Base-by-base conservation (phyloP, 176 grass and related monocot species). In the Dendrocalamus sinicus region DNA sequence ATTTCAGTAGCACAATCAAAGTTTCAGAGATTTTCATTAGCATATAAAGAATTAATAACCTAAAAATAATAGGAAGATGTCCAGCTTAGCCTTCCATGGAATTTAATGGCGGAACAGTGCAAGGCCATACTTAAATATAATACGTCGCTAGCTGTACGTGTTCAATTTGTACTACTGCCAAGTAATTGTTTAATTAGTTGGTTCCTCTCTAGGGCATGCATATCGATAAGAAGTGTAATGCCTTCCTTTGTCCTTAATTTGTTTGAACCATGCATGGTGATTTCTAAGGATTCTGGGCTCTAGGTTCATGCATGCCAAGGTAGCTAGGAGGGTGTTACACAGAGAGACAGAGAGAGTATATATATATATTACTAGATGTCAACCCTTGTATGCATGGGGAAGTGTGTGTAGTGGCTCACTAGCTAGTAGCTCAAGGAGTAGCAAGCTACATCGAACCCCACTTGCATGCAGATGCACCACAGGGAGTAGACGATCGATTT, bases 291-390 rank as follows among this genome's bases (percentile, higher is more conserved):
- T 67, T 67, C 14, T 67, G 14, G 66, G 35, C 35, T 68, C 35
- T 68, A 67, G 12, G 19, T 61, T 59, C 75, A 77, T 45, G 45
- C 62, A 67, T 80, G 43, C 62, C 62, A 39, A 80, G 37, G 58
- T 63, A 61, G 39, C 39, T 59, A 43, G 8, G 7, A 35, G 32
- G 32, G 32, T 35, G 32, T 35, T 35, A 35, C 3, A 32, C 2
- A 35, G 32, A 35, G 32, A 35, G 32, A 32, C 24, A 46, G 2
- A 50, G 48, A 19, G 50, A 3, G 10, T 4, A 57, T n/a, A n/a
- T 58, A 0, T 77, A 74, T 32, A 0, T 77, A 74, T 32, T 51
- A 48, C 12, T 48, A 48, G 9, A 79, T 80, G 61, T 80, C 77
- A 80, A 66, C 44, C 77, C 60, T 51, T 40, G 11, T 30, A 15